Percentiles rank a stretch among this genome's conserved stretches.
Evolutionary conservation across 768 basidiomycete genomes (phyloP).

Genomic region (Tulasnella sp.): DNA sequence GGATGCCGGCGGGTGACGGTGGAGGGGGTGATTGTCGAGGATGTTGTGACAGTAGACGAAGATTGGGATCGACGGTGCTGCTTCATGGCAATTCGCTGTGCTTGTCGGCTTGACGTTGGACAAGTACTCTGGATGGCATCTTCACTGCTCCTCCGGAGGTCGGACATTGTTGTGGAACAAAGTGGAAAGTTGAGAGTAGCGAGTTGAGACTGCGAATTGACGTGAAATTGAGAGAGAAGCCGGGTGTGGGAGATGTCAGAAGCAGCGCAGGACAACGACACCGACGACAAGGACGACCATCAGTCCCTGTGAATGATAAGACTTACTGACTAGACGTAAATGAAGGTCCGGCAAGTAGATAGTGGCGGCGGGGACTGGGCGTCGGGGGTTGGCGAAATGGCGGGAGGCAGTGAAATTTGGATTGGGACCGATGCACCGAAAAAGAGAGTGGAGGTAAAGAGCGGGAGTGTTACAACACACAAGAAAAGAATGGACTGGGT

Average conservation of each 20-base stretch:
- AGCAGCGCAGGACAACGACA: neutral
- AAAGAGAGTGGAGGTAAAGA: neutral
- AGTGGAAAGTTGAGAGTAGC: neutral
- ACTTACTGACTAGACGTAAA: neutral
- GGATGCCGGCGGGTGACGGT: constrained; percentile 51
- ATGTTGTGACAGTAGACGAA: neutral
- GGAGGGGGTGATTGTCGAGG: constrained; percentile 20
- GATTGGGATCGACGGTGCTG: constrained; percentile 6
- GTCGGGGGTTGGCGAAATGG: neutral
- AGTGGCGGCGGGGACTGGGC: neutral
- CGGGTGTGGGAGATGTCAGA: constrained; percentile 11
- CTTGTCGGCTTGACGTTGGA: neutral
- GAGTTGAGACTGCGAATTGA: neutral
- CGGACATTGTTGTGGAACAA: neutral
- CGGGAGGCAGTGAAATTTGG: constrained; percentile 19
- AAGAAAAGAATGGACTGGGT: constrained; percentile 22
- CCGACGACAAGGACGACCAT: constrained; percentile 9
- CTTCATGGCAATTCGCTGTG: neutral
- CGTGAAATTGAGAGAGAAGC: constrained; percentile 1
- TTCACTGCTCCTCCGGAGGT: constrained; percentile 4
- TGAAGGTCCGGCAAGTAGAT: neutral
- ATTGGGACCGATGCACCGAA: constrained; percentile 14
- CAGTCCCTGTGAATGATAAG: neutral
- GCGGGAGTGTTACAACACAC: neutral
- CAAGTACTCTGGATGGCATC: neutral